These are phyloP conservation scores for Tanacetum coccineum DNA, from an alignment of 129 eudicot species.

Conservation along the genomic window DNA sequence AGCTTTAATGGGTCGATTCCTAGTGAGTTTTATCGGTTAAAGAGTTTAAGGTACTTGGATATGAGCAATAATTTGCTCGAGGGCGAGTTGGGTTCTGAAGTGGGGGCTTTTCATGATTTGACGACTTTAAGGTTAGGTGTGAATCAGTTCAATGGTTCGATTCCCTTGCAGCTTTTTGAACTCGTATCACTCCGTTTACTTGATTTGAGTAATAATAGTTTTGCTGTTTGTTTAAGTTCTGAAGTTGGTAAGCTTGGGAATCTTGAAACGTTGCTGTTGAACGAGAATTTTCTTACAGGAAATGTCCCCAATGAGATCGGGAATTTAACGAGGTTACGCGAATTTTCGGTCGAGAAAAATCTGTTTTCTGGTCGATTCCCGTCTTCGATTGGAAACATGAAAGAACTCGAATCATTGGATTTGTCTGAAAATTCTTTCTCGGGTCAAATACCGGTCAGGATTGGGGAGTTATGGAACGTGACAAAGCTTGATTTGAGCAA, in stretches of 20 bases:
- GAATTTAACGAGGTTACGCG: constrained; percentile 37
- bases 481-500: constrained; percentile 35
- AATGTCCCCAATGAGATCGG: constrained; percentile 40
- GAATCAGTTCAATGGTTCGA: constrained; percentile 33
- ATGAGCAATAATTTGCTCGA: constrained; percentile 34
- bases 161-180: constrained; percentile 37
- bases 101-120: constrained; percentile 32
- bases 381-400: constrained; percentile 28
- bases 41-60: constrained; percentile 36
- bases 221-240: constrained; percentile 33
- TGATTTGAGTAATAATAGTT: constrained; percentile 40
- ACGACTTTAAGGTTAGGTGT: constrained; percentile 25
- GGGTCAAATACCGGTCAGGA: constrained; percentile 35
- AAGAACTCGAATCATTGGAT: constrained; percentile 36
- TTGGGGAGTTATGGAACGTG: constrained; percentile 36
- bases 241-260: constrained; percentile 36
- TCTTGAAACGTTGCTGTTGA: constrained; percentile 35
- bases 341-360: constrained; percentile 36
- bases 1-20: constrained; percentile 45
- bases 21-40: constrained; percentile 27
- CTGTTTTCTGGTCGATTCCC: constrained; percentile 44
- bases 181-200: constrained; percentile 33
- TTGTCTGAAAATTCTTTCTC: constrained; percentile 35
- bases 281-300: constrained; percentile 37
- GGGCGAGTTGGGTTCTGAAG: constrained; percentile 33